Evolutionary conservation across 2,329 filamentous ascomycete species (phyloP), one percentile per base, ranked within the genome.

Genomic region (Monascus ruber): DNA sequence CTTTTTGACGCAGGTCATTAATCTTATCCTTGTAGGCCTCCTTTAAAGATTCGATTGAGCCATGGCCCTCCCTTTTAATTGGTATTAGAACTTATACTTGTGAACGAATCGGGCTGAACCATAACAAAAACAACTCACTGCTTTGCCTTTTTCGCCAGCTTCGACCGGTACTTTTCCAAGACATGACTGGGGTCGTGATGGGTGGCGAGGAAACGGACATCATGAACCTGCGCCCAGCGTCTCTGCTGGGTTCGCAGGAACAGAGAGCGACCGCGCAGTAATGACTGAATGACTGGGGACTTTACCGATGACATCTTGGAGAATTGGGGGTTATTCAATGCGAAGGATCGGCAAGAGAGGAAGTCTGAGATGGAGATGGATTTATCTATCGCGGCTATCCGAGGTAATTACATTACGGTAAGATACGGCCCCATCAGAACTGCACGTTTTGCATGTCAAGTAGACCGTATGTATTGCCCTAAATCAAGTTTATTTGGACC

Each of bases 201-300:
- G 10, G 86, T 91, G 44, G 83, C 83, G 34, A 94, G 75, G 70
- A 89, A 94, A 47, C 88, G 85, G 35, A 94, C 80, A 63, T 95
- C 85, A 62, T 93, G 85, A 26, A 95, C 87, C 54, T 85, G 85
- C 2, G 89, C 89, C 83, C 85, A 93, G 59, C 88, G 79, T 40
- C 81, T 77, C 63, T 95, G 89, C 39, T 59, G 54, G 11, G 36
- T 34, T 2, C 55, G 54, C 36, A 55, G 46, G 5, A 62, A 53
- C 10, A 52, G 52, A 4, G 47, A 47, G 5, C 48, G 50, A 10
- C 45, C 48, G 28, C 56, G 54, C 7, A 63, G 40, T 27, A 76
- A 51, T 42, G 70, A 64, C 31, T 74, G 73, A 31, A 79, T 61
- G 24, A 65, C 58, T 35, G 68, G 65, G 27, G 68, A 56, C 48